Evolutionary conservation across 192 early-diverging fungal genomes (phyloP).

Genomic region (Podila epigama): DNA sequence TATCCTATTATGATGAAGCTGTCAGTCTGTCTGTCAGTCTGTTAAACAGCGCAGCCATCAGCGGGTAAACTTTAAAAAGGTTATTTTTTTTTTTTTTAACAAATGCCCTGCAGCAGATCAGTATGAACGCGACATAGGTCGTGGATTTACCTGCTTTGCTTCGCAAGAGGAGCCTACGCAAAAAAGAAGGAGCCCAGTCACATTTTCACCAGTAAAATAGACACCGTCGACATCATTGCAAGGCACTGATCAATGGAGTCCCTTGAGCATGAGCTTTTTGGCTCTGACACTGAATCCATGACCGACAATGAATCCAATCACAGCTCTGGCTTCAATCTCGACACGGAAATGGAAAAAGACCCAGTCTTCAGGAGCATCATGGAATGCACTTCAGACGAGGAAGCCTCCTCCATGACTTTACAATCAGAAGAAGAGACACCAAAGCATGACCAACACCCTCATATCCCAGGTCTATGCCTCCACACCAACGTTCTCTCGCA

Average conservation of each 20-base stretch:
- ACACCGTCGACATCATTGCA: too few relatives aligned
- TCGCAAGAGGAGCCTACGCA: too few relatives aligned
- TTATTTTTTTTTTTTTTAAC: too few relatives aligned
- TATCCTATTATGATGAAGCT: too few relatives aligned
- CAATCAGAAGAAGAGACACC: neutral
- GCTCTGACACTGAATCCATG: conserved; percentile 16
- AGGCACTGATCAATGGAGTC: conserved; percentile 6
- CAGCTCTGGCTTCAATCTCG: neutral
- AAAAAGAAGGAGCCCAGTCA: neutral
- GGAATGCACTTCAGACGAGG: conserved; percentile 5
- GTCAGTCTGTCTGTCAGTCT: too few relatives aligned
- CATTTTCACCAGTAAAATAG: too few relatives aligned
- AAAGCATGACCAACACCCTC: conserved; percentile 8
- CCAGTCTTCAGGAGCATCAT: conserved; percentile 43
- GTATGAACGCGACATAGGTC: too few relatives aligned
- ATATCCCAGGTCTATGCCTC: conserved; percentile 18
- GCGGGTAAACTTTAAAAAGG: too few relatives aligned
- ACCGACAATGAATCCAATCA: neutral
- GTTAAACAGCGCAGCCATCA: too few relatives aligned
- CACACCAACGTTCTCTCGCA: conserved; percentile 28
- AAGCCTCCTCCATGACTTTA: neutral
- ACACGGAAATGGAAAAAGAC: neutral
- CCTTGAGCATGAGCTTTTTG: conserved; percentile 33
- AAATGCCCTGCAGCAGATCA: too few relatives aligned
- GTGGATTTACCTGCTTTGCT: too few relatives aligned